phyloP scores from a whole-genome alignment of 225 moss, liverwort and hornwort species.

The Bryum argenteum region DNA sequence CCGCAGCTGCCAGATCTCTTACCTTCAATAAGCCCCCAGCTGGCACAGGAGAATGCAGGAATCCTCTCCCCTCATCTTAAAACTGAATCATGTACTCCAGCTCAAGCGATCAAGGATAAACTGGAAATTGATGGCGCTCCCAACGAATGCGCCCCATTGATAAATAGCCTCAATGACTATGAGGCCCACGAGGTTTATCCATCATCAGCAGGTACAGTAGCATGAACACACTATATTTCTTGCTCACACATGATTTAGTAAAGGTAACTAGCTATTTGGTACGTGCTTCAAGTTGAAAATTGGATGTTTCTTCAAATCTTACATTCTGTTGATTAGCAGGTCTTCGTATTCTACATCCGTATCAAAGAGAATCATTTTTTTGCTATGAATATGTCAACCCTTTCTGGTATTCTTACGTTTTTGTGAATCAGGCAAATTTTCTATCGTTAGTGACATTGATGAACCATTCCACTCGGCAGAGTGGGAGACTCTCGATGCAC shows the following conservation, averaged over 20 bases:
- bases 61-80: conserved; percentile 16
- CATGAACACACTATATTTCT: no score
- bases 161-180: conserved; percentile 10
- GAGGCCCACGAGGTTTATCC: conserved; percentile 2
- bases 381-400: not conserved
- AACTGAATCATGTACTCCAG: conserved; percentile 17
- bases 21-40: conserved; percentile 42
- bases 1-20: conserved; percentile 48
- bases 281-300: not conserved
- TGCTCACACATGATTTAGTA: no score
- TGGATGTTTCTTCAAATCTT: no score
- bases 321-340: no score
- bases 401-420: conserved; percentile 10
- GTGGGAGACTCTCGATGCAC: conserved; percentile 27
- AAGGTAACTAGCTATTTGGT: not conserved
- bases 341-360: no score
- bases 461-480: conserved; percentile 30
- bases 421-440: conserved; percentile 30
- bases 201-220: conserved; percentile 33
- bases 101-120: conserved; percentile 21
- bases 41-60: conserved; percentile 30
- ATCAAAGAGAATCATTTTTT: no score
- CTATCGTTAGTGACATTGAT: conserved; percentile 19
- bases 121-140: conserved; percentile 2
- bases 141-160: conserved; percentile 10